phyloP scores from a whole-genome alignment of 768 basidiomycete species.

The Dioszegia crocea region DNA sequence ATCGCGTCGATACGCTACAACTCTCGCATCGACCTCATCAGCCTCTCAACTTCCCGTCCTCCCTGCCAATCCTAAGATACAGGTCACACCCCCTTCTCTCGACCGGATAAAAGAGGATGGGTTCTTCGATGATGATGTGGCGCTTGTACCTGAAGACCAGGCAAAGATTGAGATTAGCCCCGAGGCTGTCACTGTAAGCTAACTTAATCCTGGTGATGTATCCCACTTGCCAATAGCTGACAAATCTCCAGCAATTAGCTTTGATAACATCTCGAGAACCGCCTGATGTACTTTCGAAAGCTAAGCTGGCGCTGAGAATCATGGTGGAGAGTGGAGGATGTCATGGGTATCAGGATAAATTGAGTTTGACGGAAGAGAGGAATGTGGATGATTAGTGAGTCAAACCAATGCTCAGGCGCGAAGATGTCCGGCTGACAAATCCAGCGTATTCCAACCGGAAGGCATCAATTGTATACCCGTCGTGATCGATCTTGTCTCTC shows the following conservation, averaged over 20 bases:
- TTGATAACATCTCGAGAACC: slow-evolving; percentile 63
- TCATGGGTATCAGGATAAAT: slow-evolving; percentile 94
- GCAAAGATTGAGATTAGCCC: slow-evolving; percentile 38
- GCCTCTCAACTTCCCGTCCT: not conserved
- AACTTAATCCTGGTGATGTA: not conserved
- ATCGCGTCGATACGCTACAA: not conserved
- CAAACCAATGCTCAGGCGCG: not conserved
- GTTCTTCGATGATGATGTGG: slow-evolving; percentile 41
- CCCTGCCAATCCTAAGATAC: slow-evolving; percentile 9
- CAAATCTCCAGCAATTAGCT: slow-evolving; percentile 64
- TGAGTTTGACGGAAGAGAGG: slow-evolving; percentile 66
- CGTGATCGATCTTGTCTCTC: slow-evolving; percentile 78
- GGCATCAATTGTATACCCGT: slow-evolving; percentile 51
- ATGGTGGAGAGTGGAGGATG: slow-evolving; percentile 91
- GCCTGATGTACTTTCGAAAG: slow-evolving; percentile 52
- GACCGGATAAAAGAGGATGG: slow-evolving; percentile 43
- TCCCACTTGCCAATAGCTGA: not conserved
- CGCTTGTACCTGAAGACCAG: slow-evolving; percentile 32
- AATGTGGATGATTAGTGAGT: slow-evolving; percentile 81
- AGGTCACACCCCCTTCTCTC: slow-evolving; percentile 36
- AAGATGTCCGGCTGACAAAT: slow-evolving; percentile 31
- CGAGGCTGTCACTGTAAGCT: slow-evolving; percentile 39
- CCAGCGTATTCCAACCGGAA: slow-evolving; percentile 38
- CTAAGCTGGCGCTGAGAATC: slow-evolving; percentile 67
- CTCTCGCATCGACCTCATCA: not conserved